phyloP scores from a whole-genome alignment of 1,284 basidiomycete genomes.

The Marasmius tenuissimus region DNA sequence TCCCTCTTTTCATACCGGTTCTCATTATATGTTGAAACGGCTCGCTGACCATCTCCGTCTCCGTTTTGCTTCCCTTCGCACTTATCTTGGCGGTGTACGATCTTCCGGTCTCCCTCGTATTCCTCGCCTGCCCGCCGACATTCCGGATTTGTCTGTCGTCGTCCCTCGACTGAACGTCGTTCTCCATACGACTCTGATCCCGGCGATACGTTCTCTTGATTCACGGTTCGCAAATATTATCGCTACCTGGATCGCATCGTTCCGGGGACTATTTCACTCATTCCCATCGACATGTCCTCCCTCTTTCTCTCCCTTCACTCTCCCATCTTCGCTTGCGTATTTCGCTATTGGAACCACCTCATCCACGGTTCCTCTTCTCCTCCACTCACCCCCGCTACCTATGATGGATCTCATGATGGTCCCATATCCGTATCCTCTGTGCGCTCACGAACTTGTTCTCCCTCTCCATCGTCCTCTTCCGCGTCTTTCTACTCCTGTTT shows the following conservation, averaged over 20 bases:
- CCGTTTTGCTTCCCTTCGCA: background rate
- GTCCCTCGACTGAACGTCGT: background rate
- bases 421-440: background rate
- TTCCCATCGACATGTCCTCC: background rate
- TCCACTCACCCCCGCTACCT: background rate
- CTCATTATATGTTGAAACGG: background rate
- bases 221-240: too few relatives aligned
- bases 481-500: background rate
- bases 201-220: too few relatives aligned
- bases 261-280: background rate
- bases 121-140: background rate
- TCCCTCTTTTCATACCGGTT: slow-evolving; percentile 5
- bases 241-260: too few relatives aligned
- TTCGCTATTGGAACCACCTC: background rate
- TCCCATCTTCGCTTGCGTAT: background rate
- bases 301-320: background rate
- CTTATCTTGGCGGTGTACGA: background rate
- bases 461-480: background rate
- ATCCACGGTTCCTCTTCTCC: background rate
- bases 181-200: too few relatives aligned
- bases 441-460: background rate
- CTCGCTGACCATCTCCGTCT: background rate
- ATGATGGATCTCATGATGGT: slow-evolving; percentile 1
- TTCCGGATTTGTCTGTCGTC: background rate
- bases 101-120: background rate